Conservation (phyloP, 805 yeast species). For the Saccharomycopsis schoenii region DNA sequence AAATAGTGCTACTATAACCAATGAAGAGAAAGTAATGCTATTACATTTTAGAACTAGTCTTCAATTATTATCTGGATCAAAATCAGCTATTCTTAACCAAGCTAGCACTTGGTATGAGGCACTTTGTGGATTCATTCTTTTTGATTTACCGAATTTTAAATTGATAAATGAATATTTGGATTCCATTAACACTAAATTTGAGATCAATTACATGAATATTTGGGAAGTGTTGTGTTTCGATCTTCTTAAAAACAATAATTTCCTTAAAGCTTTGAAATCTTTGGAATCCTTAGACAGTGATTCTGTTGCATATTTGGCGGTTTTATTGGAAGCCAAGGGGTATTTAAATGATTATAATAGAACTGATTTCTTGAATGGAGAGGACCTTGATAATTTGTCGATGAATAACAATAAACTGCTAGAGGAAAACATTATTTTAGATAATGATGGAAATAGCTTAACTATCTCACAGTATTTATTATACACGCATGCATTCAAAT, state of each 20-base stretch:
- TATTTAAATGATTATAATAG: constrained; percentile 32
- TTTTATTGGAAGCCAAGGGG: constrained; percentile 56
- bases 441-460: not conserved
- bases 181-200: constrained; percentile 1
- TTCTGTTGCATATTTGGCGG: constrained; percentile 54
- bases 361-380: constrained; percentile 10
- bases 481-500: constrained; percentile 44
- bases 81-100: constrained; percentile 37
- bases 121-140: constrained; percentile 44
- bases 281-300: constrained; percentile 52
- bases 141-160: constrained; percentile 45
- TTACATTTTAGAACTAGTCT: constrained; percentile 25
- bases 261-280: constrained; percentile 45
- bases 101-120: constrained; percentile 64
- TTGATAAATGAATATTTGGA: constrained; percentile 32
- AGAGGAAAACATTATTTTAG: not conserved
- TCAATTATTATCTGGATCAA: constrained; percentile 29
- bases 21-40: constrained; percentile 1
- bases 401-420: not conserved
- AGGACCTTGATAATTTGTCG: not conserved
- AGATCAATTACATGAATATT: constrained; percentile 26
- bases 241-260: constrained; percentile 41
- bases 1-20: not conserved
- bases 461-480: constrained; percentile 45
- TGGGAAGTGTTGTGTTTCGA: constrained; percentile 52